Evolutionary conservation across 2,329 filamentous ascomycete genomes (phyloP), one percentile per base, ranked within the genome.

Genomic region (Mycosphaerella arachidis): DNA sequence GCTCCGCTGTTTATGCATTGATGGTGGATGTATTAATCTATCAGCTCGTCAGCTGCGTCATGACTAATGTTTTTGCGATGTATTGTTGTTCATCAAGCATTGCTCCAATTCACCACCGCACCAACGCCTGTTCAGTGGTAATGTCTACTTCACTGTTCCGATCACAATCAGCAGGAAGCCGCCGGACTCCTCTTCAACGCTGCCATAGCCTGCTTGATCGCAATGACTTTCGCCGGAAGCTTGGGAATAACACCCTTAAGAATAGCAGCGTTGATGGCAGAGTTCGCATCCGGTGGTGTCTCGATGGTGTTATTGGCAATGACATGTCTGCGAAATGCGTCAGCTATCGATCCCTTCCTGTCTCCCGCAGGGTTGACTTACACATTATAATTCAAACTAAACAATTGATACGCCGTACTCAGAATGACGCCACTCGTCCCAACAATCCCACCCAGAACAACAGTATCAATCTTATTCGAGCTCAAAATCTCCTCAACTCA

Each of bases 361-460:
- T 20, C n/a, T 33, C 31, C 10, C 31, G 16, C 16, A n/a, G 9
- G 16, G 9, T 37, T 37, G 9, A 77, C 74, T 65, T 71, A 79
- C 54, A 79, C 71, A 10, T 75, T 74, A 57, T 76, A 79, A 57
- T 79, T 75, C 37, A 78, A 59, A 63, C 79, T 76, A 53, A 78
- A 79, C 13, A 79, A 60, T 16, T 72, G 71, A 60, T 79, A 79
- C 2, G 74, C 69, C 9, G 77, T 79, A 48, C 69, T 73, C 69
- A 79, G 69, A 6, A 79, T 71, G 1, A 78, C 77, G 0, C 76
- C 78, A 1, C 74, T 75, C 16, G 78, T 75, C 33, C 71, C 70
- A 27, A 79, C 58, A 0, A n/a, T n/a, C n/a, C 77, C 78, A 10
- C 73, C 78, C 70, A 71, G 35, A 48, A 79, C 63, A 10, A 79